These are phyloP conservation scores for Excoecaria agallocha DNA, from an alignment of 345 rosid genomes.

Conservation along the genomic window DNA sequence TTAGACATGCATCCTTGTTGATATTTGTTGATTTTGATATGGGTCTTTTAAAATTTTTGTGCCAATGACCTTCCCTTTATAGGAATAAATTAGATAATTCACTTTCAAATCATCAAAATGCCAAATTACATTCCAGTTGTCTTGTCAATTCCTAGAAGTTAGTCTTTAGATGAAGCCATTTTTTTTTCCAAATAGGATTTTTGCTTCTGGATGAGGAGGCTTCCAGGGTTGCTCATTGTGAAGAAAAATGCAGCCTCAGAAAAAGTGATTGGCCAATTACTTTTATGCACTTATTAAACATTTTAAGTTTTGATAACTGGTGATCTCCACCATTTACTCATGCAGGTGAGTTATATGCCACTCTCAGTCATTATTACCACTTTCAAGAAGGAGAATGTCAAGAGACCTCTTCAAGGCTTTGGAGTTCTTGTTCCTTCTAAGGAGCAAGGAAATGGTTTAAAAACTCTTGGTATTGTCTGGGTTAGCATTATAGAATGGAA, in stretches of 20 bases:
- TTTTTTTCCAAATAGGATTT: background rate
- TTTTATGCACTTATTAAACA: background rate
- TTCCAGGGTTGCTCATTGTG: background rate
- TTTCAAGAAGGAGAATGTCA: constrained; percentile 83
- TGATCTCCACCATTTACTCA: constrained; percentile 12
- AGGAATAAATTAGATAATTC: background rate
- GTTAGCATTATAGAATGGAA: background rate
- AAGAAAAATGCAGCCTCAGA: constrained; percentile 1
- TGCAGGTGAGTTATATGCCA: constrained; percentile 75
- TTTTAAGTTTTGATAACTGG: background rate
- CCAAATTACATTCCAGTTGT: background rate
- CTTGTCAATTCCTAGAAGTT: background rate
- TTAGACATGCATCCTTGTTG: background rate
- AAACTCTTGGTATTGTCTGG: constrained; percentile 66
- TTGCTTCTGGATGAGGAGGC: background rate
- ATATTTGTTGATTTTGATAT: background rate
- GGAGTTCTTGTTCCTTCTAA: constrained; percentile 90
- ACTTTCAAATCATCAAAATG: background rate
- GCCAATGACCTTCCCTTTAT: background rate
- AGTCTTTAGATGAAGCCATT: constrained; percentile 5
- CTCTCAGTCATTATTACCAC: constrained; percentile 77
- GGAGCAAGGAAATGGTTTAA: constrained; percentile 80
- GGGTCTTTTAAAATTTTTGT: background rate
- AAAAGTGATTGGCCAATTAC: background rate
- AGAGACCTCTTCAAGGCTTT: constrained; percentile 86